Percentiles rank a stretch among this genome's conserved stretches.
Evolutionary conservation across 805 yeast genomes (phyloP).

Genomic region (Brettanomyces anomalus): DNA sequence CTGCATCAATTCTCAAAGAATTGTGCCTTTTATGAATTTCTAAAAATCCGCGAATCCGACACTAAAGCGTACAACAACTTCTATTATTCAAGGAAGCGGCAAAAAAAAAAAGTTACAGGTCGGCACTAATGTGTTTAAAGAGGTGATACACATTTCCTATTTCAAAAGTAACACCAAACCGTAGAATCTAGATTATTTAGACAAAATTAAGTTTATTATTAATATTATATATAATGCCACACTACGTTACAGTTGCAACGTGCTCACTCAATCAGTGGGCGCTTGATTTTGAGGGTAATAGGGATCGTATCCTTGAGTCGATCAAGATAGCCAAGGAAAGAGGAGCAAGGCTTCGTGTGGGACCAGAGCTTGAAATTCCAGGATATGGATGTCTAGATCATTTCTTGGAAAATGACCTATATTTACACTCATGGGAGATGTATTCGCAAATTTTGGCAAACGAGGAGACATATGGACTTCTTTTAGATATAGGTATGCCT

Average conservation of each 20-base stretch:
- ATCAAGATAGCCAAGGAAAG: constrained; percentile 64
- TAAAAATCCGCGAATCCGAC: too few relatives aligned
- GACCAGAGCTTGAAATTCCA: constrained; percentile 92
- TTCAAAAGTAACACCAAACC: too few relatives aligned
- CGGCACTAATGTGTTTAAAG: too few relatives aligned
- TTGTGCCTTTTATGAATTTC: too few relatives aligned
- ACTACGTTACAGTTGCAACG: constrained; percentile 80
- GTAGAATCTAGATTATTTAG: too few relatives aligned
- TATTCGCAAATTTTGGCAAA: constrained; percentile 65
- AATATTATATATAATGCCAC: constrained; percentile 51
- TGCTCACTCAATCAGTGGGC: constrained; percentile 99
- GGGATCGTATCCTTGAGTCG: constrained; percentile 81
- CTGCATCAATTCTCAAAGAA: too few relatives aligned
- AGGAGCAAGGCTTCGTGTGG: constrained; percentile 82
- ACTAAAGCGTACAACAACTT: too few relatives aligned
- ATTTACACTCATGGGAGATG: constrained; percentile 91
- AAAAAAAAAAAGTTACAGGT: too few relatives aligned
- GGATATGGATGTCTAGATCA: constrained; percentile 96
- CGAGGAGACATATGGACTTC: constrained; percentile 62
- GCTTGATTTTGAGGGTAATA: constrained; percentile 91
- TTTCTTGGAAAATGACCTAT: constrained; percentile 82
- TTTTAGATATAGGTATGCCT: constrained; percentile 94
- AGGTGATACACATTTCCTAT: too few relatives aligned
- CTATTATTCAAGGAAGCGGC: too few relatives aligned
- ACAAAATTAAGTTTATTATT: too few relatives aligned